phyloP scores from a whole-genome alignment of 192 early-diverging fungal genomes.

The Coemansia reversa region DNA sequence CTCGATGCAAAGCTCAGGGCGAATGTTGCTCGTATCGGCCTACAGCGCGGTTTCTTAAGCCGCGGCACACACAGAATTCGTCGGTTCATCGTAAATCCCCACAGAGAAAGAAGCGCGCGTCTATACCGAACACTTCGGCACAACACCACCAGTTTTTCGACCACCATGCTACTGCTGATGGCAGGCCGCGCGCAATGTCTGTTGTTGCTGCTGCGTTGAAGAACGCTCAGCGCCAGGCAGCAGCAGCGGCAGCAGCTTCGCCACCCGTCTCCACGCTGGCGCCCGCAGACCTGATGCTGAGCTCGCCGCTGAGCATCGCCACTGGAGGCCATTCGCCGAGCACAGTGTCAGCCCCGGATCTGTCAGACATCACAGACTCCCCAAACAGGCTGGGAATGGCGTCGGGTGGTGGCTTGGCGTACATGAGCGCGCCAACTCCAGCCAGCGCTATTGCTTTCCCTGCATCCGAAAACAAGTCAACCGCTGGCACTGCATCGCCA shows the following conservation, averaged over 20 bases:
- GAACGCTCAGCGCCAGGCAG: not conserved
- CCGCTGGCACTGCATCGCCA: slow-evolving; percentile 20
- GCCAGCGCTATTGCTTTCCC: not conserved
- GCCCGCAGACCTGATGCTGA: slow-evolving; percentile 35
- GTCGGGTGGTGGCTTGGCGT: slow-evolving; percentile 25
- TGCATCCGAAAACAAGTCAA: slow-evolving; percentile 5
- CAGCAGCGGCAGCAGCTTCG: slow-evolving; percentile 9
- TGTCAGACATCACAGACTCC: not conserved
- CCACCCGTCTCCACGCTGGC: slow-evolving; percentile 17
- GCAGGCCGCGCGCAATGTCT: slow-evolving; percentile 40
- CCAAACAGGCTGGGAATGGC: not conserved
- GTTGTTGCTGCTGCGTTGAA: slow-evolving; percentile 20
- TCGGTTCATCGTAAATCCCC: slow-evolving; percentile 7
- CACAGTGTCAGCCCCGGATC: not conserved
- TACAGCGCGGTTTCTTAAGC: slow-evolving; percentile 44
- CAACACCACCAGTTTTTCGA: not conserved
- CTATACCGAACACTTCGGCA: slow-evolving; percentile 2
- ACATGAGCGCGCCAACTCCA: slow-evolving; percentile 27
- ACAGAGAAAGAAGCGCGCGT: slow-evolving; percentile 27
- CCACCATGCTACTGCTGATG: not conserved
- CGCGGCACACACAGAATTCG: slow-evolving; percentile 4
- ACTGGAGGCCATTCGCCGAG: not conserved
- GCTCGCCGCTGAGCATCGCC: slow-evolving; percentile 4
- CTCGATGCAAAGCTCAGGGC: slow-evolving; percentile 35
- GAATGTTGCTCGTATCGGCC: slow-evolving; percentile 38